Conservation (phyloP, 1,139 yeast genomes). For the Candida tetrigidarum region DNA sequence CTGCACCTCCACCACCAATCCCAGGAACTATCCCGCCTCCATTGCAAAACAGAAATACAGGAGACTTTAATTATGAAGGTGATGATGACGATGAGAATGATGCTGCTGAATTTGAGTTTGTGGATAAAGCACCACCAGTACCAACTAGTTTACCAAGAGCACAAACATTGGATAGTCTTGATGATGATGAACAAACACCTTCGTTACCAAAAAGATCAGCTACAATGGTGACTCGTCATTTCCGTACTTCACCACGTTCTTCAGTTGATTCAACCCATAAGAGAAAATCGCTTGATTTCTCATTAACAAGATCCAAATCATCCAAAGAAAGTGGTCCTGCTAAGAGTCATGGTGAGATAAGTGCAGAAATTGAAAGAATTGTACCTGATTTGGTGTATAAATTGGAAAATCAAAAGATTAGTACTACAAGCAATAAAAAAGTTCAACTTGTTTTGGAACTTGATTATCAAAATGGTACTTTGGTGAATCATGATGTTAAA, state of each 20-base stretch:
- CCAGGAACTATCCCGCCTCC: conserved; percentile 7
- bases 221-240: conserved; percentile 25
- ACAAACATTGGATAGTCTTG: neutral
- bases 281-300: conserved; percentile 17
- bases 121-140: conserved; percentile 6
- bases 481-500: conserved; percentile 3
- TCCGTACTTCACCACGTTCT: conserved; percentile 28
- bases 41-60: neutral
- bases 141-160: conserved; percentile 11
- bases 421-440: conserved; percentile 59
- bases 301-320: conserved; percentile 22
- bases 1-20: conserved; percentile 8
- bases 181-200: conserved; percentile 11
- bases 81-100: conserved; percentile 10
- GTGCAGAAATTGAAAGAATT: conserved; percentile 34
- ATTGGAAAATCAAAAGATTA: conserved; percentile 59
- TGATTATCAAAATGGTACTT: conserved; percentile 2
- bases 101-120: conserved; percentile 20
- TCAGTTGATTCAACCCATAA: conserved; percentile 21
- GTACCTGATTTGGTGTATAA: conserved; percentile 62
- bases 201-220: conserved; percentile 25
- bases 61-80: neutral
- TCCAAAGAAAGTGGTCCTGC: conserved; percentile 26
- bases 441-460: conserved; percentile 5
- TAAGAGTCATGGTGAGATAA: conserved; percentile 34